Evolutionary conservation across 2,329 filamentous ascomycete genomes (phyloP).

Genomic region (Elsinoe arachidis): DNA sequence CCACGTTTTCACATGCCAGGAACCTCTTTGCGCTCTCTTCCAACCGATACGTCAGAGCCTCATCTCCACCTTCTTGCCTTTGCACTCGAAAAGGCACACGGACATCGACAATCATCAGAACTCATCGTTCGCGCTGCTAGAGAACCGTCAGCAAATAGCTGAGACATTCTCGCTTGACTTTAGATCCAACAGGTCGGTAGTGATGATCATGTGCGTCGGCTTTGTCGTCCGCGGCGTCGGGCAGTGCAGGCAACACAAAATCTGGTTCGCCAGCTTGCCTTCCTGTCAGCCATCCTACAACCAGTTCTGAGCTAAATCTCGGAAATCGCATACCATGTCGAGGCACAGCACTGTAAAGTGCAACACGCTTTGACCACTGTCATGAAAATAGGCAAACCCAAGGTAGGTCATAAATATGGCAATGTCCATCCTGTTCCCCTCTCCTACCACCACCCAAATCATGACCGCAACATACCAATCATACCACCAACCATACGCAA

Average conservation of each 20-base stretch:
- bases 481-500: neutral
- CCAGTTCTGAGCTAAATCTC: neutral
- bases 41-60: too few relatives aligned
- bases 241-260: neutral
- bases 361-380: neutral
- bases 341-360: neutral
- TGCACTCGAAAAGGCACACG: too few relatives aligned
- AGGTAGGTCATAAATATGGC: neutral
- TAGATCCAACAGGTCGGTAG: neutral
- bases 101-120: neutral
- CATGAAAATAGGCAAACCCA: neutral
- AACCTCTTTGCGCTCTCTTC: too few relatives aligned
- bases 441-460: neutral
- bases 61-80: too few relatives aligned
- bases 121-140: neutral
- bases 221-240: neutral
- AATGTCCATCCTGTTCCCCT: neutral
- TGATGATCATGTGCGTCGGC: neutral
- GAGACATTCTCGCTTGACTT: neutral
- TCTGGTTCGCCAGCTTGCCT: conserved; percentile 4
- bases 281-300: conserved; percentile 1
- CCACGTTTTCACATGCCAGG: neutral
- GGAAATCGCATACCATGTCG: neutral
- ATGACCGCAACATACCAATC: neutral
- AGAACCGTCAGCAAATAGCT: neutral